Evolutionary conservation across 257 asterid genomes (phyloP).

Genomic region (Ballota nigra): DNA sequence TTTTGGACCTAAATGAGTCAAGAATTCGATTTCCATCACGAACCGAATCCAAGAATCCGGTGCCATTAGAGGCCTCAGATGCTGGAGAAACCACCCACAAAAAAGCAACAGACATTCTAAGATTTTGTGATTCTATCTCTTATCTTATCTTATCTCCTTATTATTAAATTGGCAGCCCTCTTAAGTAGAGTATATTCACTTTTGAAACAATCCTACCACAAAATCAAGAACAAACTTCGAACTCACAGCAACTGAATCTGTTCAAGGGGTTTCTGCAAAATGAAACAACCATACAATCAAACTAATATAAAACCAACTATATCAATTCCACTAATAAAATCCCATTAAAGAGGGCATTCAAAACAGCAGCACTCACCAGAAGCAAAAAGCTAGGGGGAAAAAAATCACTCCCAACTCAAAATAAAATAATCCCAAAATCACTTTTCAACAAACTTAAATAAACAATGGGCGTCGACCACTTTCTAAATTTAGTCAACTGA

Average conservation of each 20-base stretch:
- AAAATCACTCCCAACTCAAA: conserved; percentile 19
- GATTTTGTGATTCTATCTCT: conserved; percentile 23
- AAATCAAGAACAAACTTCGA: conserved; percentile 25
- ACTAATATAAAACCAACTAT: conserved; percentile 1
- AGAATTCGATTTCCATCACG: conserved; percentile 48
- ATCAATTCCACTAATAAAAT: conserved; percentile 13
- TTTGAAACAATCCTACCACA: conserved; percentile 20
- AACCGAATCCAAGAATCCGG: conserved; percentile 49
- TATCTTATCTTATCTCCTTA: conserved; percentile 17
- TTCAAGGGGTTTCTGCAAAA: conserved; percentile 42
- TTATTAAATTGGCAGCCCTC: conserved; percentile 25
- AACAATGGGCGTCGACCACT: conserved; percentile 24
- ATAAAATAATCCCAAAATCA: conserved; percentile 24
- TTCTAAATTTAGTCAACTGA: conserved; percentile 43
- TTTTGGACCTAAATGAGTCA: conserved; percentile 42
- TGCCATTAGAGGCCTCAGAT: conserved; percentile 48
- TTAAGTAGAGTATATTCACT: conserved; percentile 25
- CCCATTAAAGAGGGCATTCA: conserved; percentile 11
- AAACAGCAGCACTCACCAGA: conserved; percentile 25
- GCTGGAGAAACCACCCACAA: conserved; percentile 69
- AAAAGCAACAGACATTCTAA: conserved; percentile 76
- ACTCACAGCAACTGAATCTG: conserved; percentile 36
- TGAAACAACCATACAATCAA: conserved; percentile 24
- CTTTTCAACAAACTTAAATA: conserved; percentile 1
- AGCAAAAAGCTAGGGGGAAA: conserved; percentile 12